Percentiles rank a stretch among this genome's conserved stretches.
Conservation (phyloP, 306 rosid species). For the Glycine tomentella region DNA sequence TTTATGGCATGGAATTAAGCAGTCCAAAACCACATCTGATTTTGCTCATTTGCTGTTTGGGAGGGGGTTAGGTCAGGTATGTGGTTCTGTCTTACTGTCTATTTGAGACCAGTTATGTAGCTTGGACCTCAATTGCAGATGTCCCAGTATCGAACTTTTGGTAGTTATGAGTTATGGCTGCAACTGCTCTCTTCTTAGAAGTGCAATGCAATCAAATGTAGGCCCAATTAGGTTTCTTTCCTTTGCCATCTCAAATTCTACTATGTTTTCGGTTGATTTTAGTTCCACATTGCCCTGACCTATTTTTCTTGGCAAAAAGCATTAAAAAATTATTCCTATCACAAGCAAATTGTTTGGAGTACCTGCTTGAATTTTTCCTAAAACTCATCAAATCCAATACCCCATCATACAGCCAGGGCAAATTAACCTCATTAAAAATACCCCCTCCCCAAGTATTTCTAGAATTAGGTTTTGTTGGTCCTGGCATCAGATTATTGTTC, state of each 20-base stretch:
- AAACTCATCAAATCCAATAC: background rate
- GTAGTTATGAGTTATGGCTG: slow-evolving; percentile 3
- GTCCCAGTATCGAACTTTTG: background rate
- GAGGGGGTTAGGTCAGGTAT: background rate
- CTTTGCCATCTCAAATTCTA: background rate
- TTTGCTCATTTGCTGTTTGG: background rate
- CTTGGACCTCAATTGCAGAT: background rate
- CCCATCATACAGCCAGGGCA: background rate
- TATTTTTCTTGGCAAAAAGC: background rate
- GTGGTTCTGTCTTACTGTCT: background rate
- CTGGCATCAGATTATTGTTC: background rate
- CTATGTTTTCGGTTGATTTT: background rate
- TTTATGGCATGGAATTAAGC: background rate
- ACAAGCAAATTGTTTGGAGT: background rate
- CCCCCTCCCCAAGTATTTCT: background rate
- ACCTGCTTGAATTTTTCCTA: background rate
- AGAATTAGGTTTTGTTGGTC: background rate
- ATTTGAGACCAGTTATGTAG: slow-evolving; percentile 1
- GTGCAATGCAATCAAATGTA: too few relatives aligned
- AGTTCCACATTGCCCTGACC: background rate
- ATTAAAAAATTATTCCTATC: background rate
- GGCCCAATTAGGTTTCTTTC: too few relatives aligned
- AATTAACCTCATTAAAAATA: background rate
- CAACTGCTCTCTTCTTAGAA: too few relatives aligned
- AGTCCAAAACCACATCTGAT: slow-evolving; percentile 6